Percentiles rank a stretch among this genome's conserved stretches.
Conservation (phyloP, 352 stramenopile genomes). For the Pythium diclinum region DNA sequence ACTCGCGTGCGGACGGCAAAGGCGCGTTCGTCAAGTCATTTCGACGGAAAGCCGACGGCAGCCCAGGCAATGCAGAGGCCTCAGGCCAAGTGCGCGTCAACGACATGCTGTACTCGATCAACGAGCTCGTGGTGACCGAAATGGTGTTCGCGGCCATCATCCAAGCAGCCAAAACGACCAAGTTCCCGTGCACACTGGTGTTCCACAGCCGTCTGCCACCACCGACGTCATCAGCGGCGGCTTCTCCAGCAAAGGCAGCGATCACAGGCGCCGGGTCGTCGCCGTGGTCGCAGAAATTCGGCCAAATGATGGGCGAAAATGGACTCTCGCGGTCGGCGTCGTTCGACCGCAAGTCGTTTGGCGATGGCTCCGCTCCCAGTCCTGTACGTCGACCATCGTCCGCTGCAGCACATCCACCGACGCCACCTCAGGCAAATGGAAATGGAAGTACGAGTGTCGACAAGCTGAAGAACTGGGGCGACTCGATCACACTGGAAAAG, state of each 20-base stretch:
- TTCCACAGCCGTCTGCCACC: constrained; percentile 46
- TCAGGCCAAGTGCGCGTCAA: constrained; percentile 50
- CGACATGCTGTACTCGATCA: constrained; percentile 72
- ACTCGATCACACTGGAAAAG: constrained; percentile 54
- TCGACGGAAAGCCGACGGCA: constrained; percentile 50
- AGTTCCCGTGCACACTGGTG: constrained; percentile 64
- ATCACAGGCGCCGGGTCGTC: constrained; percentile 5
- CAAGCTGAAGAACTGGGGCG: constrained; percentile 41
- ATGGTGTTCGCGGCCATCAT: constrained; percentile 68
- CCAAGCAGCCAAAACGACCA: constrained; percentile 51
- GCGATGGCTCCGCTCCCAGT: constrained; percentile 3
- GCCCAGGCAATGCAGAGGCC: constrained; percentile 53
- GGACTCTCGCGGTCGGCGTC: constrained; percentile 47
- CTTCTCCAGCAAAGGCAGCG: constrained; percentile 39
- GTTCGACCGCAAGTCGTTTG: constrained; percentile 35
- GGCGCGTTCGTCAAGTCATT: constrained; percentile 77
- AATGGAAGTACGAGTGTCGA: constrained; percentile 22
- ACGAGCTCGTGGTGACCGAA: constrained; percentile 51
- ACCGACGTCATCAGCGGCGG: constrained; percentile 9
- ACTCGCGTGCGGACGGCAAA: constrained; percentile 61
- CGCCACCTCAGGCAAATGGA: constrained; percentile 15
- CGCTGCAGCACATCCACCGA: constrained; percentile 2
- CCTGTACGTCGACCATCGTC: constrained; percentile 12
- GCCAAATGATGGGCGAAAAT: constrained; percentile 34
- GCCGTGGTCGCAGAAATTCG: constrained; percentile 50